These are phyloP conservation scores for Nigrospora osmanthi DNA, from an alignment of 2,329 filamentous ascomycete genomes.

Conservation along the genomic window DNA sequence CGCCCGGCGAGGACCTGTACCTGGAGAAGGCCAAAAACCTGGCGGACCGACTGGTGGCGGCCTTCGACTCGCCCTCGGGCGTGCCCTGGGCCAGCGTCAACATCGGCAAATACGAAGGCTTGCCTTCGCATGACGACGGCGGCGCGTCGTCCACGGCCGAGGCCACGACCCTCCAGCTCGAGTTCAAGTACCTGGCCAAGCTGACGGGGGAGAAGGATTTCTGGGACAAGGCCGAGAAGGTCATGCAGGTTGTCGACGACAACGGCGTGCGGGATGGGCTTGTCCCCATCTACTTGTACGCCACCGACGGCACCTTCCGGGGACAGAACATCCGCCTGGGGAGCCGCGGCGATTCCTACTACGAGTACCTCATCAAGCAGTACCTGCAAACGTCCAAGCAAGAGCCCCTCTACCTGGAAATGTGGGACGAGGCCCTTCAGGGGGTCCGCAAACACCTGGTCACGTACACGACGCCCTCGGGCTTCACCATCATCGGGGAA, in stretches of 20 bases:
- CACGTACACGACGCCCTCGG: constrained; percentile 73
- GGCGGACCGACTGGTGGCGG: constrained; percentile 76
- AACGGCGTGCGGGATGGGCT: constrained; percentile 75
- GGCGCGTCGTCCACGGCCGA: constrained; percentile 93
- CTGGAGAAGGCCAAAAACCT: constrained; percentile 93
- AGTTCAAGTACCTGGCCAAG: constrained; percentile 95
- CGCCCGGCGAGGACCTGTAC: constrained; percentile 80
- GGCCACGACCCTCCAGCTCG: constrained; percentile 83
- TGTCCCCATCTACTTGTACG: constrained; percentile 84
- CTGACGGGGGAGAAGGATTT: constrained; percentile 87
- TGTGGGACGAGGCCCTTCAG: constrained; percentile 82
- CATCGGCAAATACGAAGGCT: constrained; percentile 65
- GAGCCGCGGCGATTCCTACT: constrained; percentile 94
- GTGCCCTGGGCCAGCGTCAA: constrained; percentile 90
- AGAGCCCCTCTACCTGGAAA: constrained; percentile 78
- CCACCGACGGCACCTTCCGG: constrained; percentile 69
- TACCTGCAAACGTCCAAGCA: constrained; percentile 87
- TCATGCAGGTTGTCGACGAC: constrained; percentile 84
- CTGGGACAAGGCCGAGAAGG: constrained; percentile 86
- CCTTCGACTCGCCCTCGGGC: constrained; percentile 81
- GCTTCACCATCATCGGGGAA: constrained; percentile 87
- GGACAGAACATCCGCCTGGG: constrained; percentile 85
- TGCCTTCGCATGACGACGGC: constrained; percentile 74
- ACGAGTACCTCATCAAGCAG: constrained; percentile 98
- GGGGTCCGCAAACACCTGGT: constrained; percentile 89